These are phyloP conservation scores for Pisolithus microcarpus DNA, from an alignment of 768 basidiomycete genomes.

Conservation along the genomic window DNA sequence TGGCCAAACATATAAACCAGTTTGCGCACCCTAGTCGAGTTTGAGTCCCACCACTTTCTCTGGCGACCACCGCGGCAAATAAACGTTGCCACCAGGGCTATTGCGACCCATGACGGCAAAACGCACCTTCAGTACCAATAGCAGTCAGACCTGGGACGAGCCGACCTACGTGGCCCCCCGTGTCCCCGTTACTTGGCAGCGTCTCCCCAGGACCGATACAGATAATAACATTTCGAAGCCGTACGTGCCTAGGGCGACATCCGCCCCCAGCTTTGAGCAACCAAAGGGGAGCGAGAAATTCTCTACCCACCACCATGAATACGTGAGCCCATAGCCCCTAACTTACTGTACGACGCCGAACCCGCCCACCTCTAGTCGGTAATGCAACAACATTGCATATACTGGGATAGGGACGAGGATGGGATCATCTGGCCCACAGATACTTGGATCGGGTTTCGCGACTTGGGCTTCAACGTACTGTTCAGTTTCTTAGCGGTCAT, in stretches of 20 bases:
- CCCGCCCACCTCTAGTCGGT: conserved; percentile 23
- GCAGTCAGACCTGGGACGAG: neutral
- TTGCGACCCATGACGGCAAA: neutral
- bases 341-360: neutral
- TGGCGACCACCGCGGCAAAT: too few species aligned
- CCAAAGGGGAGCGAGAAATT: conserved; percentile 17
- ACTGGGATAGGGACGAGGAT: conserved; percentile 36
- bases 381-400: conserved; percentile 35
- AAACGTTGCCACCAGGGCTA: too few species aligned
- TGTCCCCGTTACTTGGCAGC: conserved; percentile 18
- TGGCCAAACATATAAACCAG: too few species aligned
- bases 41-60: too few species aligned
- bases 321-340: conserved; percentile 13
- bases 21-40: too few species aligned
- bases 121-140: neutral
- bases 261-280: conserved; percentile 19
- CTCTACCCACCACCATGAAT: conserved; percentile 11
- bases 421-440: conserved; percentile 40
- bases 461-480: conserved; percentile 35
- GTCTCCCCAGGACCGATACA: conserved; percentile 18
- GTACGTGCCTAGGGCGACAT: conserved; percentile 22
- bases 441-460: conserved; percentile 35
- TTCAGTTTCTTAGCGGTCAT: conserved; percentile 29
- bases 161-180: conserved; percentile 7
- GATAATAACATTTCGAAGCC: conserved; percentile 21